Evolutionary conservation across 2,329 filamentous ascomycete species (phyloP), one percentile per base, ranked within the genome.

Genomic region (Aspergillus piperis): DNA sequence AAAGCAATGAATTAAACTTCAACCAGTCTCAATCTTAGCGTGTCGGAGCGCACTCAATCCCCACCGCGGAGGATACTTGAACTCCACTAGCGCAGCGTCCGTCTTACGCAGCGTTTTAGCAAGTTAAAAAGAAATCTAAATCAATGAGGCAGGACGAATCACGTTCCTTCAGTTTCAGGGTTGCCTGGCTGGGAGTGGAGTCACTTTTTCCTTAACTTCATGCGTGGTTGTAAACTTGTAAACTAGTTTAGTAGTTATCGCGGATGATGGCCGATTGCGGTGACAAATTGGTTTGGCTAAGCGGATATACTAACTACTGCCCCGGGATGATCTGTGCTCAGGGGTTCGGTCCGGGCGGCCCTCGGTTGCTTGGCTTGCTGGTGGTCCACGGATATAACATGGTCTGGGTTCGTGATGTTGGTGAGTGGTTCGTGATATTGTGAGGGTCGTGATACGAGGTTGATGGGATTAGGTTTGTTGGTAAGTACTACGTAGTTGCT

Each of bases 261-360:
- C 47, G 47, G 47, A 50, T 27, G 47, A 50, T 27, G 47, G 25
- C 47, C 47, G 47, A 50, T 32, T 19, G 15, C n/a, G 27, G 47
- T 50, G 47, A 55, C 53, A 42, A 55, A 55, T 55, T 55, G 25
- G n/a, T 42, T 44, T 55, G 53, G 44, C 53, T 47, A 55, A 55
- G 21, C 38, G 13, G 25, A 42, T 17, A 38, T 30, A 27, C 25
- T 27, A 27, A 27, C 15, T n/a, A 19, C 17, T 39, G 53, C 15
- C 19, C n/a, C 32, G 15, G 39, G 27, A 8, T 55, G 53, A 55
- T 55, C 53, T 55, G 53, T 55, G 53, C 53, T 55, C 42, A 42
- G 52, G 23, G 52, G 39, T 44, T 17, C 42, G n/a, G 53, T 47
- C 41, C 42, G 53, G 53, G 25, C 25, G 47, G 47, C n/a, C 47